Conservation (phyloP, 768 basidiomycete species). For the Panaeolus cyanescens region DNA sequence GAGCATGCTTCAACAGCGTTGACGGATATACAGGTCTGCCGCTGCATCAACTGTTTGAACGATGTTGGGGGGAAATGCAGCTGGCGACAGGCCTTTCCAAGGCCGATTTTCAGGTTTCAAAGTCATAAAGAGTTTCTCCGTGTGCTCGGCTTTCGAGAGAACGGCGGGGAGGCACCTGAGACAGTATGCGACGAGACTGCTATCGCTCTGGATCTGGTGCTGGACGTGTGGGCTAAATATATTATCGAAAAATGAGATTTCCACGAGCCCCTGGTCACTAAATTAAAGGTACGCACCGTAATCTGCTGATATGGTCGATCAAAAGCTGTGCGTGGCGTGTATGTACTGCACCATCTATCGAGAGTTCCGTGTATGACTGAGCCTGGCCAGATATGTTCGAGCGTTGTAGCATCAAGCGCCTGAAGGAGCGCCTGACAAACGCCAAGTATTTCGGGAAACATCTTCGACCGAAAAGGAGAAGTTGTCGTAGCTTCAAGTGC, state of each 20-base stretch:
- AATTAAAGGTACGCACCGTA: background rate
- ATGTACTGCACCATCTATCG: background rate
- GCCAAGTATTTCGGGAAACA: background rate
- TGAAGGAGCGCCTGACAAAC: background rate
- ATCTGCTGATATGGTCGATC: background rate
- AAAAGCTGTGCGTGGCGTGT: background rate
- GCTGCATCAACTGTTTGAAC: background rate
- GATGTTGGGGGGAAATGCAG: background rate
- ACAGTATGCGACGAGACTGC: background rate
- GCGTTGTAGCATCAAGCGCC: background rate
- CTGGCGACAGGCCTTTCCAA: background rate
- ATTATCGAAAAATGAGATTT: background rate
- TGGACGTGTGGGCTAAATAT: background rate
- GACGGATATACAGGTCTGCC: background rate
- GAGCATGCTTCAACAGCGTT: no score
- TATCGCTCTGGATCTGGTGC: background rate
- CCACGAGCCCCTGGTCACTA: background rate
- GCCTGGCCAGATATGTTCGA: background rate
- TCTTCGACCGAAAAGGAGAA: background rate
- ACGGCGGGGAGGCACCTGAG: background rate
- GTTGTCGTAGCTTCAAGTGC: background rate
- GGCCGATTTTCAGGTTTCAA: background rate
- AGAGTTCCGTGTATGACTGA: background rate
- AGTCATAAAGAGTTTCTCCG: background rate
- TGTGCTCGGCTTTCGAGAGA: background rate